Evolutionary conservation across 2,329 filamentous ascomycete genomes (phyloP), one percentile per base, ranked within the genome.

Genomic region (Aspergillaceae sp.): DNA sequence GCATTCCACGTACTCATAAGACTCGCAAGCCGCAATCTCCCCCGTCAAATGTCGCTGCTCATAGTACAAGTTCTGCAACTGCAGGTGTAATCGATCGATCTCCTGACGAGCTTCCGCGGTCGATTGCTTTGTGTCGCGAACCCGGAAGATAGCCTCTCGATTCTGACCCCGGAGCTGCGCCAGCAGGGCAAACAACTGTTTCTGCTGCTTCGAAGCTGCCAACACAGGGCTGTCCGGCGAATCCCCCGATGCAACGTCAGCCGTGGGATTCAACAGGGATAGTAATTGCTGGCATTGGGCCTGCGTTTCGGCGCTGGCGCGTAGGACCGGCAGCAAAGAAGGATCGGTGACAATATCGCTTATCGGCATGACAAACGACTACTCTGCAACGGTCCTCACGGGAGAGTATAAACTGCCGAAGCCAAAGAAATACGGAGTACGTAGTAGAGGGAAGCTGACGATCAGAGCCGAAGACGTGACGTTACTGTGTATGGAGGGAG

Each of bases 21-120:
- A 85, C 63, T 95, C 87, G 65, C 92, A 97, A 6, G 87, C 88
- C 0, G 80, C 74, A 50, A 98, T 97, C 69, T 98, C 92, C 42
- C 87, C 87, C 53, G 86, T 82, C 45, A 98, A 72, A 66, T 96
- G 89, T 45, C 87, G 77, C 70, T 97, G 90, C 67, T 98, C 91
- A 62, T 98, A 98, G 66, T 92, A 94, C 5, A 98, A 73, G 61
- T 98, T 98, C 68, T 97, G 91, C 46, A 98, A 76, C 61, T 94
- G 87, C 34, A 98, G 76, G 63, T 97, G 90, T 50, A 98, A 75
- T 42, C 84, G 81, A 64, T 98, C 92, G 53, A 97, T 88, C 68
- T 95, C 88, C 58, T 91, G 86, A 42, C 90, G 82, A 42, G 86
- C 86, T 65, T 95, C 88, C 29, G 87, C 85, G 0, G 92, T 97